Base-by-base conservation (phyloP, 805 yeast genomes). In the Millerago galiae region DNA sequence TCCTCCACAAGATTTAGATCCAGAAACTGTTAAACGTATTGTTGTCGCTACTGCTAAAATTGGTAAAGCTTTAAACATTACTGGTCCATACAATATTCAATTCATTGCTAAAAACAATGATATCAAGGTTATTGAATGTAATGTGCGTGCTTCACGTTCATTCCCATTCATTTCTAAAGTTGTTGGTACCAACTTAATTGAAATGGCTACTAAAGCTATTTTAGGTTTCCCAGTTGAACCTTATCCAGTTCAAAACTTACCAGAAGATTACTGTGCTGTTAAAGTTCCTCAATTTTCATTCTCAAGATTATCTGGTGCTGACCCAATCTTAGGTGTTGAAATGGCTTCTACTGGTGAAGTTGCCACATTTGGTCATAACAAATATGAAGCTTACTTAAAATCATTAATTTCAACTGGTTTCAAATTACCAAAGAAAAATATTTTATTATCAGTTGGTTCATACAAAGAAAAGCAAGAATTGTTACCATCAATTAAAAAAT, bases 331-430 rank as follows among this genome's bases (percentile, higher is more conserved):
- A 52, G 98, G 98, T 70, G 98, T 91, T 51, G 98, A 91, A 70
- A 91, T 91, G 98, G 96, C 98, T 15, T 91, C 97, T 26, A 91
- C 98, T 48, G 98, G 98, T 75, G 98, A 89, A 67, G 97, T 90
- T 60, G 99, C 99, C 38, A 79, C 95, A 50, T 91, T 93, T 61
- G 99, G 99, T 59, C 88, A 76, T 60, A 83, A 90, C 73, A 91
- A 91, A 68, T 90, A 89, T 61, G 99, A 95, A 71, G 99, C 99
- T 17, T 93, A 93, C 71, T 68, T 93, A 68, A 95, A 93, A 70
- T 84, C 97, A 26, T 74, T 93, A 66, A 74, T 93, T 45, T 88
- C 99, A 12, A 89, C 97, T 43, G 99, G 99, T 15, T 89, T 93
- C 80, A 81, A 80, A 59, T 70, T 91, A 50, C 99, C 99, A 56